Evolutionary conservation across 2,329 filamentous ascomycete species (phyloP), one percentile per base, ranked within the genome.

Genomic region (Botrytis deweyae): DNA sequence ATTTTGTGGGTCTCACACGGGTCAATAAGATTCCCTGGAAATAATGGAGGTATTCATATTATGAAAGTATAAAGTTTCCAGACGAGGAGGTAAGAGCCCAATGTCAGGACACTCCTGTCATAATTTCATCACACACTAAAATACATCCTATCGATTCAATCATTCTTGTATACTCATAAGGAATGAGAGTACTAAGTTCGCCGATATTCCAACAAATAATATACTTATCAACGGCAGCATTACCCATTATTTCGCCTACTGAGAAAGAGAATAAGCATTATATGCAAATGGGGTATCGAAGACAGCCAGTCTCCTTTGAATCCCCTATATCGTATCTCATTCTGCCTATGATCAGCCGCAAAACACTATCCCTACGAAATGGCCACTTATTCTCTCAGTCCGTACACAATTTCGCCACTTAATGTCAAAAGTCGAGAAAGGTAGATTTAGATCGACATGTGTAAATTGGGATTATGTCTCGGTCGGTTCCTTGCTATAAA

Each of bases 181-280:
- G 42, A n/a, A 40, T 4, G 4, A 20, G 14, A 40, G 1, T 2
- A n/a, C 3, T 0, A 6, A 8, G n/a, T 40, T 16, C 14, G 18
- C 10, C 22, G 4, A n/a, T 33, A n/a, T 58, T 0, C 1, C 8
- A 68, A 22, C 3, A 29, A 29, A 40, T 22, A 8, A 0, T 16
- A 7, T 4, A 55, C 4, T 22, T 5, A 42, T 42, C 18, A 42
- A 29, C n/a, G 5, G 22, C 0, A 42, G 22, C 25, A 42, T n/a
- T 29, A 40, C 7, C 5, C 9, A 8, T 1, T 12, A 2, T 10
- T 38, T 10, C 9, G 18, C 3, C 14, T 14, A 20, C 33, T 9
- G 40, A 20, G n/a, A 4, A n/a, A 16, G 25, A 9, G 4, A 10
- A n/a, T 18, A 40, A 18, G 49, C 33, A 38, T 5, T 18, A 6